phyloP scores from a whole-genome alignment of 371 early-diverging fungal species.

The Lichtheimia hyalospora region DNA sequence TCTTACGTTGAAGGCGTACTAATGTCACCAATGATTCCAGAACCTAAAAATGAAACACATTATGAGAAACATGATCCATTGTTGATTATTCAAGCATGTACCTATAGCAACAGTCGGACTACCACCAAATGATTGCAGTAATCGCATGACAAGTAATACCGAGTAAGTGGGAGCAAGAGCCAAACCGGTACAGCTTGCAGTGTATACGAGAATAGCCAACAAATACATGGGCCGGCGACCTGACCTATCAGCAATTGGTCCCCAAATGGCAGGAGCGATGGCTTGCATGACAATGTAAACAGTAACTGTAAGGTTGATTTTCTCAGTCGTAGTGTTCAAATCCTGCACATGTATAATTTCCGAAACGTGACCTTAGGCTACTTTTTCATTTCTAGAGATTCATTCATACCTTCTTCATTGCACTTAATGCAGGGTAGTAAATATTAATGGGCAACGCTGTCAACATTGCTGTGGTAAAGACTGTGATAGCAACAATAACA shows the following conservation, averaged over 20 bases:
- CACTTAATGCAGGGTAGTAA: conserved; percentile 25
- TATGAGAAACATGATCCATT: background rate
- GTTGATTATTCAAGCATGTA: background rate
- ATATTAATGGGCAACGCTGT: conserved; percentile 24
- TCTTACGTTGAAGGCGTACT: conserved; percentile 44
- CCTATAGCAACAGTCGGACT: conserved; percentile 60
- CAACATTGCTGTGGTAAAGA: conserved; percentile 17
- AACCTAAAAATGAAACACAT: conserved; percentile 3
- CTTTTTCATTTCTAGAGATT: background rate
- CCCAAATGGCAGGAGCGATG: conserved; percentile 16
- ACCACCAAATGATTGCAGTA: conserved; percentile 57
- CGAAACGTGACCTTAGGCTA: background rate
- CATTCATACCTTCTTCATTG: conserved; percentile 18
- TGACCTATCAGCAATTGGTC: conserved; percentile 17
- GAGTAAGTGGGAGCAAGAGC: conserved; percentile 47
- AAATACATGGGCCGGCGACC: conserved; percentile 27
- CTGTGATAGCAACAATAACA: conserved; percentile 14
- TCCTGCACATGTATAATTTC: conserved; percentile 1
- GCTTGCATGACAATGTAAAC: conserved; percentile 14
- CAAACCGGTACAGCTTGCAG: conserved; percentile 52
- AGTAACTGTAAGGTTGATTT: conserved; percentile 13
- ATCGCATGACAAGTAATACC: conserved; percentile 53
- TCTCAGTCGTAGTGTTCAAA: conserved; percentile 9
- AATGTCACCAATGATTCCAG: conserved; percentile 45
- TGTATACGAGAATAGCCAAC: conserved; percentile 50